phyloP scores from a whole-genome alignment of 1,284 basidiomycete genomes.

The Baeospora myosura region DNA sequence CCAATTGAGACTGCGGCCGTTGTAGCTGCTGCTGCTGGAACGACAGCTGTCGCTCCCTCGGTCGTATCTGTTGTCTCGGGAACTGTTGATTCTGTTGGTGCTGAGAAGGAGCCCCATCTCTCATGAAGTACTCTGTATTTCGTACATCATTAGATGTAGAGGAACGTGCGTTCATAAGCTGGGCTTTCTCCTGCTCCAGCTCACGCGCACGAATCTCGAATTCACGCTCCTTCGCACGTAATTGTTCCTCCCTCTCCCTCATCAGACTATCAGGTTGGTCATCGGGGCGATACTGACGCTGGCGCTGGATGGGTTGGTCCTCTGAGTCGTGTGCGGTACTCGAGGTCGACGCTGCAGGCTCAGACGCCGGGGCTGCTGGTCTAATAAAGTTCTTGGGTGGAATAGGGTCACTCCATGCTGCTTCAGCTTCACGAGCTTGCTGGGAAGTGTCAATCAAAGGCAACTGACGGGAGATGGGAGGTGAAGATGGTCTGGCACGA shows the following conservation, averaged over 20 bases:
- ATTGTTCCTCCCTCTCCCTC: conserved; percentile 45
- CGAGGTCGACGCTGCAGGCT: conserved; percentile 3
- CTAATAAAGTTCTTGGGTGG: neutral
- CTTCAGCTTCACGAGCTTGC: conserved; percentile 8
- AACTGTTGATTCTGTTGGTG: conserved; percentile 2
- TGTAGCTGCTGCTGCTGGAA: too few relatives aligned
- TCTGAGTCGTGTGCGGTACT: too few relatives aligned
- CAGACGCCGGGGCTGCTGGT: neutral
- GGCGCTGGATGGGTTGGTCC: conserved; percentile 27
- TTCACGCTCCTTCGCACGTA: conserved; percentile 51
- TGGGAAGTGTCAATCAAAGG: conserved; percentile 10
- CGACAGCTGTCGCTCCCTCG: conserved; percentile 29
- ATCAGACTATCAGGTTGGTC: conserved; percentile 47
- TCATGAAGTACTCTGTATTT: conserved; percentile 1
- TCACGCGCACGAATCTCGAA: conserved; percentile 45
- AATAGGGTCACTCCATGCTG: conserved; percentile 4
- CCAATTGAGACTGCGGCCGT: conserved; percentile 5
- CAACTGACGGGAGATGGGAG: conserved; percentile 13
- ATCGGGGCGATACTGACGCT: conserved; percentile 38
- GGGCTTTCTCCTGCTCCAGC: conserved; percentile 44
- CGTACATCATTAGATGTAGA: conserved; percentile 19
- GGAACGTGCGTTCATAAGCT: conserved; percentile 27
- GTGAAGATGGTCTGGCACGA: conserved; percentile 22
- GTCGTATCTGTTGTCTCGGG: conserved; percentile 15
- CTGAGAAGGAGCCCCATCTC: neutral